Evolutionary conservation across 1,284 basidiomycete species (phyloP), one percentile per base, ranked within the genome.

Genomic region (Ganoderma sp.): DNA sequence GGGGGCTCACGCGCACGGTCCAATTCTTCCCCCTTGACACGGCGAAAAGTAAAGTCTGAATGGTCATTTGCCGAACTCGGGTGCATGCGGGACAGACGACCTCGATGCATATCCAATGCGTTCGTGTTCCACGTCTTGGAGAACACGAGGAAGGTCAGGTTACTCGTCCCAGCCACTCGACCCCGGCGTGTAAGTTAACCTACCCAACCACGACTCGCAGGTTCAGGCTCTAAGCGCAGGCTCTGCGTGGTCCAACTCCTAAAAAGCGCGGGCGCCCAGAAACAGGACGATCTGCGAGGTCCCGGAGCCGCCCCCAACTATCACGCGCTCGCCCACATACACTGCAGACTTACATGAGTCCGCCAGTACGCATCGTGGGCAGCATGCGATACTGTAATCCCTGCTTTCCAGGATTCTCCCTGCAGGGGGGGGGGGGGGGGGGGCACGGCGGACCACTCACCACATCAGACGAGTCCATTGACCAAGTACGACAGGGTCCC

Each of bases 381-480:
- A 56, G 17, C 25, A 50, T n/a, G 41, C 25, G 22, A 50, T 32
- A 32, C 32, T 32, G 32, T 32, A 14, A n/a, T 32, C 25, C 25
- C 19, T 28, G 2, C 14, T 25, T 41, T 42, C 19, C 9, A 19
- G 19, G 25, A 9, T 15, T 48, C 45, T 28, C 45, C 12, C 32
- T 5, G 32, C 32, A 32, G 2, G 25, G 25, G n/a, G n/a, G n/a
- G n/a, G n/a, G n/a, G n/a, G 28, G 28, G 28, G 28, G 28, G 45
- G 12, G 17, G 19, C 25, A 22, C 22, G 48, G 25, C n/a, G 22
- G 14, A 42, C 12, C 32, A 67, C 73, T 37, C 60, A 78, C 76
- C 52, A 73, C 74, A 57, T 77, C 65, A 59, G 75, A 77, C 56
- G 75, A n/a, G 64, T 78, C 77, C 19, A 70, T 69, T 58, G 17